Conservation (phyloP, 441 rosid species). For the Mallotus japonicus region DNA sequence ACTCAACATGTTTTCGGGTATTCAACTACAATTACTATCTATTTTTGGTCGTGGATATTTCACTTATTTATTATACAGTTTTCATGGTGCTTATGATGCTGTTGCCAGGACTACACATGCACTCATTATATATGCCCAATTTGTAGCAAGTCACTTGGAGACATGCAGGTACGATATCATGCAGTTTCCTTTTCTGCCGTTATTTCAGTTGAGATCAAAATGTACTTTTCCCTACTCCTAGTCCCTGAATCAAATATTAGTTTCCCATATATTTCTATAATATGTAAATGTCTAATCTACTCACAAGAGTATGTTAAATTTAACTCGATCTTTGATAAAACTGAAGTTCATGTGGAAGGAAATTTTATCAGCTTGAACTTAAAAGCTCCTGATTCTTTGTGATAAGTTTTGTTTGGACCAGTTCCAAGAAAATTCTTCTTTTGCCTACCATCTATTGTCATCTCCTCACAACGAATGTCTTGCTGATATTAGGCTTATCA, state of each 20-base stretch:
- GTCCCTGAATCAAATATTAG: background rate
- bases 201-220: background rate
- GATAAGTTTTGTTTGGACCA: background rate
- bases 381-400: background rate
- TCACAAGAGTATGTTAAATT: background rate
- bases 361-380: background rate
- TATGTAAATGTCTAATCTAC: background rate
- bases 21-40: conserved; percentile 19
- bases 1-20: conserved; percentile 83
- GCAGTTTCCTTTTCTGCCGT: background rate
- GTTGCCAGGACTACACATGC: conserved; percentile 67
- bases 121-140: conserved; percentile 78
- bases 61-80: conserved; percentile 13
- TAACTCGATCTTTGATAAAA: background rate
- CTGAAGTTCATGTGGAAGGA: background rate
- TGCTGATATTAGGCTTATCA: background rate
- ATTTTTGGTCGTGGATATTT: conserved; percentile 1
- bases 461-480: background rate
- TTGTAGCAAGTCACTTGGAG: conserved; percentile 92
- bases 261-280: background rate
- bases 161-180: conserved; percentile 72
- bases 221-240: background rate
- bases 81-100: conserved; percentile 26
- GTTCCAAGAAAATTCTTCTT: background rate
- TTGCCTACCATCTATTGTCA: background rate